phyloP scores from a whole-genome alignment of 805 yeast species.

The Hermanozyma aechmeae region DNA sequence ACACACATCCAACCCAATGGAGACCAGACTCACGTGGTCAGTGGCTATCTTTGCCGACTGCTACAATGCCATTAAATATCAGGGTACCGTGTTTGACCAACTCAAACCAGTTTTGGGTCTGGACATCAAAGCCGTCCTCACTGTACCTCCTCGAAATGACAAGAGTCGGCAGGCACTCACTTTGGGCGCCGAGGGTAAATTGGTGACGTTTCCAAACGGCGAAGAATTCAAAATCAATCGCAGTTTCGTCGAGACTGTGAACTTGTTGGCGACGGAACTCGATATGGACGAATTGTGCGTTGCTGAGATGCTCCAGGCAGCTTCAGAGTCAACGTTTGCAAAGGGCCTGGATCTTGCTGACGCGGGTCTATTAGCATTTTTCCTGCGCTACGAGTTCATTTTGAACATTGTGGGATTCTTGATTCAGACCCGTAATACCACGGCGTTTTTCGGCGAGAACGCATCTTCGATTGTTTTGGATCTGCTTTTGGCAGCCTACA shows the following conservation, averaged over 20 bases:
- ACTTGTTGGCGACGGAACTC: slow-evolving; percentile 43
- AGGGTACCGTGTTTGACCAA: slow-evolving; percentile 2
- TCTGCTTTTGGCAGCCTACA: slow-evolving; percentile 52
- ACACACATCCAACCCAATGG: too few species aligned
- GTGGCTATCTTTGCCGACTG: slow-evolving; percentile 6
- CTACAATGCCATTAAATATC: slow-evolving; percentile 8
- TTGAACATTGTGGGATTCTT: slow-evolving; percentile 46
- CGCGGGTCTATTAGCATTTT: slow-evolving; percentile 60
- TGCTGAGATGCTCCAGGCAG: slow-evolving; percentile 55
- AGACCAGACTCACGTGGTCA: slow-evolving; percentile 5
- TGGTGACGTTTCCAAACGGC: slow-evolving; percentile 43
- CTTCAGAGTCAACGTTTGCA: slow-evolving; percentile 28
- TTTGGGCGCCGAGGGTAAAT: slow-evolving; percentile 6
- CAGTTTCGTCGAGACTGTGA: slow-evolving; percentile 52
- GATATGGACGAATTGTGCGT: slow-evolving; percentile 64
- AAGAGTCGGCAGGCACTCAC: slow-evolving; percentile 7
- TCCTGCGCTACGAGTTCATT: slow-evolving; percentile 62
- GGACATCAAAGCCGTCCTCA: slow-evolving; percentile 23
- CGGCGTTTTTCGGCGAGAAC: too few species aligned
- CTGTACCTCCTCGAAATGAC: slow-evolving; percentile 25
- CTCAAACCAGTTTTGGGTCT: slow-evolving; percentile 1
- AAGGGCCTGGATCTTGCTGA: slow-evolving; percentile 45
- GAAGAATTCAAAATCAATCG: slow-evolving; percentile 54
- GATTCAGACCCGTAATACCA: slow-evolving; percentile 9
- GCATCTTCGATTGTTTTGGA: background rate